Percentiles rank a stretch among this genome's conserved stretches.
Conservation (phyloP, 441 rosid genomes). For the Gossypium gossypioides region DNA sequence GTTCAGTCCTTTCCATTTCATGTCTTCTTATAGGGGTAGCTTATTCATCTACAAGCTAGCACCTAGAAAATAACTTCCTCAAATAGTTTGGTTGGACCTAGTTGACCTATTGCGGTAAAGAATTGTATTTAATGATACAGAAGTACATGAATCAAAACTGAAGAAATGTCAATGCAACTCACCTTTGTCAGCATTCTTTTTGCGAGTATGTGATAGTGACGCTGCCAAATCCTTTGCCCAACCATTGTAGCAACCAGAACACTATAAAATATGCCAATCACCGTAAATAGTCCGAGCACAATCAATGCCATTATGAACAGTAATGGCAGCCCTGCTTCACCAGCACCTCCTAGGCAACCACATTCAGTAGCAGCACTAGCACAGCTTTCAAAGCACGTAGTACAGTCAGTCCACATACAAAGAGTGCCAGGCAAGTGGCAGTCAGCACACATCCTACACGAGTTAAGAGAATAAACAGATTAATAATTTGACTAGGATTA, state of each 20-base stretch:
- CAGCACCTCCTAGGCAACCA: constrained; percentile 98
- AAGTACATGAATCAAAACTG: background rate
- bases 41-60: background rate
- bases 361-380: constrained; percentile 92
- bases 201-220: constrained; percentile 96
- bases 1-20: background rate
- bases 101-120: background rate
- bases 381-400: constrained; percentile 92
- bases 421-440: constrained; percentile 99
- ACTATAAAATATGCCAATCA: constrained; percentile 92
- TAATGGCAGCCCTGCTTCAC: constrained; percentile 92
- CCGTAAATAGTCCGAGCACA: constrained; percentile 84
- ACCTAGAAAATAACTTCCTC: constrained; percentile 1
- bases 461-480: constrained; percentile 3
- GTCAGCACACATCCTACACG: constrained; percentile 85
- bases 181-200: constrained; percentile 98
- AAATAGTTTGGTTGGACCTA: background rate
- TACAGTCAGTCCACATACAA: constrained; percentile 99
- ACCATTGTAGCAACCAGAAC: constrained; percentile 99
- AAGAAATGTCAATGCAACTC: constrained; percentile 21
- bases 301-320: constrained; percentile 76
- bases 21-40: background rate
- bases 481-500: background rate
- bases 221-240: constrained; percentile 98
- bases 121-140: background rate